A percentile compares a stretch with the other conserved stretches of the same genome.
phyloP scores from a whole-genome alignment of 192 early-diverging fungal species.

The Linnemannia schmuckeri region DNA sequence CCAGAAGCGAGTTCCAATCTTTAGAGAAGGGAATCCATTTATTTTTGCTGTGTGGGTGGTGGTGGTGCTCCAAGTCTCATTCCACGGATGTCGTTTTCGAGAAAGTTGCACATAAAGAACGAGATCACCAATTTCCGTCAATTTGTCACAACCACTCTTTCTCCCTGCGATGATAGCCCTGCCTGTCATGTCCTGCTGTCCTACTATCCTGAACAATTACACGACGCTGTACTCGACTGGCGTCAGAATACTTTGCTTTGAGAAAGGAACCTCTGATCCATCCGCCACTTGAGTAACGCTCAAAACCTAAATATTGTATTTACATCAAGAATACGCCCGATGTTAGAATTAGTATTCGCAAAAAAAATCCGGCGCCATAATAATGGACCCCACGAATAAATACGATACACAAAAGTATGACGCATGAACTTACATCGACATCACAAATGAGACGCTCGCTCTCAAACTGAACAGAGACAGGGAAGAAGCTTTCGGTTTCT shows the following conservation, averaged over 20 bases:
- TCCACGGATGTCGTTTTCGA: background rate
- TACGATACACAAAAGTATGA: background rate
- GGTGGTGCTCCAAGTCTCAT: too few species aligned
- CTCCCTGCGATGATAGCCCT: background rate
- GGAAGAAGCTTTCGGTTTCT: conserved; percentile 86
- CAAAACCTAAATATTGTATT: conserved; percentile 31
- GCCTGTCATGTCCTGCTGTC: background rate
- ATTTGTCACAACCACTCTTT: background rate
- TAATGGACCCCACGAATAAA: background rate
- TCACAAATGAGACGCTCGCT: conserved; percentile 77
- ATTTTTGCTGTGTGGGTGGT: too few species aligned
- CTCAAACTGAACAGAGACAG: conserved; percentile 82
- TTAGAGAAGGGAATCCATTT: too few species aligned
- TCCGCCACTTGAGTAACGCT: conserved; percentile 65
- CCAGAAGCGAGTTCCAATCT: too few species aligned
- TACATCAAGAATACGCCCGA: background rate
- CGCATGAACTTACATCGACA: conserved; percentile 66
- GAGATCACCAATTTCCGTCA: background rate
- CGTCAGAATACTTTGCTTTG: conserved; percentile 74
- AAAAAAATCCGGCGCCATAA: too few species aligned
- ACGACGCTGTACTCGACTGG: conserved; percentile 88
- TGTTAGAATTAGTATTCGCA: background rate
- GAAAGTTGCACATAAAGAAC: background rate
- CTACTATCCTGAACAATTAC: conserved; percentile 45
- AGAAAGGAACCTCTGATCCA: conserved; percentile 73